Evolutionary conservation across 2,329 filamentous ascomycete species (phyloP).

Genomic region (Alternaria hordeiaustralica): DNA sequence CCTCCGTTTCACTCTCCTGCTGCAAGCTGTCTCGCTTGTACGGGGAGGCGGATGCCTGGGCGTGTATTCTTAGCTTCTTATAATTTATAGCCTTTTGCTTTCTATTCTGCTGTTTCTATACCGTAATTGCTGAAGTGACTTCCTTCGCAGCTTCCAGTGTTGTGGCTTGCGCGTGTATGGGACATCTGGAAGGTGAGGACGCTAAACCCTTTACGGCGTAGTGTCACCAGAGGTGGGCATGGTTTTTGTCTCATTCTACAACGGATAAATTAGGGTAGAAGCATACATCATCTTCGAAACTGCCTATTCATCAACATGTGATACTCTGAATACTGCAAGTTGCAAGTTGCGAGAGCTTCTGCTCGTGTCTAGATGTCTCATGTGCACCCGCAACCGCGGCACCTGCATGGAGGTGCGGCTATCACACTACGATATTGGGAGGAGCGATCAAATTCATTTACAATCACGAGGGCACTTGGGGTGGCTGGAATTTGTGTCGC

Average conservation of each 20-base stretch:
- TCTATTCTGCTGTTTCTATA: rapidly evolving
- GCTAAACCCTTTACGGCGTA: background rate
- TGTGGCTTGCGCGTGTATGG: background rate
- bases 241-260: background rate
- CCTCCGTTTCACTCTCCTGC: constrained; percentile 6
- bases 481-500: too few relatives aligned
- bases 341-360: too few relatives aligned
- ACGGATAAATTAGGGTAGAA: background rate
- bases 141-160: background rate
- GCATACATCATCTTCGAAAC: background rate
- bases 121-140: background rate
- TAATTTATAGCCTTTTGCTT: constrained; percentile 12
- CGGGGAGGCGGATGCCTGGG: constrained; percentile 11
- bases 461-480: too few relatives aligned
- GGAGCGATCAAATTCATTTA: too few relatives aligned
- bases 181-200: background rate
- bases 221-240: background rate
- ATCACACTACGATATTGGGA: too few relatives aligned
- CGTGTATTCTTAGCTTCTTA: background rate
- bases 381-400: too few relatives aligned
- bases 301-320: background rate
- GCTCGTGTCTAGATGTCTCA: too few relatives aligned
- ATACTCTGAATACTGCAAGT: too few relatives aligned
- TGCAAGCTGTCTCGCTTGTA: constrained; percentile 8
- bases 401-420: too few relatives aligned